phyloP scores from a whole-genome alignment of 805 yeast genomes.

The Spathaspora arborariae region DNA sequence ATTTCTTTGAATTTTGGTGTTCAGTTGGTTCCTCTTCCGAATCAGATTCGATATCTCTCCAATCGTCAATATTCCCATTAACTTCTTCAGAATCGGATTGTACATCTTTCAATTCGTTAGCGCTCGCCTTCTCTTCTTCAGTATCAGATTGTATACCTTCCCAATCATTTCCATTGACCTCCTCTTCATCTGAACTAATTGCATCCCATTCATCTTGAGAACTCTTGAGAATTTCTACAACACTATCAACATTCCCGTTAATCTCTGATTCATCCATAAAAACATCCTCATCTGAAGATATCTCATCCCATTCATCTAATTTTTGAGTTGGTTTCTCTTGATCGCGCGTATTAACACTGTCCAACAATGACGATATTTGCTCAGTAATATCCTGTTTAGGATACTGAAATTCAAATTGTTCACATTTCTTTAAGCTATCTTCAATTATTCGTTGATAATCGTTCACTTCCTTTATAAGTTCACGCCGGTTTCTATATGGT shows the following conservation, averaged over 20 bases:
- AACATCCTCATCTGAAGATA: not conserved
- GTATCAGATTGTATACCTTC: constrained; percentile 1
- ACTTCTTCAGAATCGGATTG: constrained; percentile 1
- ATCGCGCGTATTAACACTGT: not conserved
- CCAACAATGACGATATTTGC: constrained; percentile 9
- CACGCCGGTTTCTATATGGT: constrained; percentile 7
- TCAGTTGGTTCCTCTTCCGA: not conserved
- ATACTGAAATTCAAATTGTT: constrained; percentile 19
- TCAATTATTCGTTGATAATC: constrained; percentile 9
- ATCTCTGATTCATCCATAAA: constrained; percentile 2
- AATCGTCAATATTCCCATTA: not conserved
- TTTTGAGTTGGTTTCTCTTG: not conserved
- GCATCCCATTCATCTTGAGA: constrained; percentile 2
- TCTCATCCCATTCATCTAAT: not conserved
- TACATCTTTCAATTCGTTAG: no score
- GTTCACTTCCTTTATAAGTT: constrained; percentile 9
- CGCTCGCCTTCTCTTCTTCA: not conserved
- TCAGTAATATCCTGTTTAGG: constrained; percentile 18
- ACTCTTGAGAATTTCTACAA: not conserved
- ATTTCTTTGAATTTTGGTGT: not conserved
- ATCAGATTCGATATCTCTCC: not conserved
- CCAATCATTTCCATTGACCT: constrained; percentile 2
- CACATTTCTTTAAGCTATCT: constrained; percentile 19
- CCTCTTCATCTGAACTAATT: constrained; percentile 2
- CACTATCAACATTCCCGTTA: not conserved